Percentiles rank a stretch among this genome's conserved stretches.
Conservation (phyloP, 257 asterid genomes). For the Nicotiana attenuata region DNA sequence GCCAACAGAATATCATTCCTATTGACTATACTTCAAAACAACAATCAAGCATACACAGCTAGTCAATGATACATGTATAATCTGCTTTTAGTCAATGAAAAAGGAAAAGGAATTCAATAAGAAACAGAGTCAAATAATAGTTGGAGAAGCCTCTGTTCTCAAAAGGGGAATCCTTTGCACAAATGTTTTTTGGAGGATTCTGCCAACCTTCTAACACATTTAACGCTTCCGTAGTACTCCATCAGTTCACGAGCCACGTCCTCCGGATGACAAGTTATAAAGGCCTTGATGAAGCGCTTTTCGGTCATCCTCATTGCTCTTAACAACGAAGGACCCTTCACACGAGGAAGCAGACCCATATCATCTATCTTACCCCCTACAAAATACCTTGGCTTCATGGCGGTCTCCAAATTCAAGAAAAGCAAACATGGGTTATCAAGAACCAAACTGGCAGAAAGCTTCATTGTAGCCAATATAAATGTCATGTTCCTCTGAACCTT, state of each 20-base stretch:
- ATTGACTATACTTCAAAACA: background rate
- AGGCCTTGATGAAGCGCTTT: constrained; percentile 49
- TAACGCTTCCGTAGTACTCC: constrained; percentile 36
- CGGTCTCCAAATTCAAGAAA: constrained; percentile 48
- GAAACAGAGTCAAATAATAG: background rate
- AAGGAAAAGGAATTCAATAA: background rate
- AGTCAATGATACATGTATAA: background rate
- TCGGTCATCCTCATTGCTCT: constrained; percentile 76
- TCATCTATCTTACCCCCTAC: constrained; percentile 62
- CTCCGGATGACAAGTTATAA: constrained; percentile 49
- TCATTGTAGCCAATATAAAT: constrained; percentile 55
- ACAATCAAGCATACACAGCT: constrained; percentile 7
- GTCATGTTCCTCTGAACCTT: constrained; percentile 85
- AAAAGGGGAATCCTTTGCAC: constrained; percentile 60
- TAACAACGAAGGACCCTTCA: constrained; percentile 51
- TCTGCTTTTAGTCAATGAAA: background rate
- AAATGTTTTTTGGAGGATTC: constrained; percentile 56
- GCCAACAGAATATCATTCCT: background rate
- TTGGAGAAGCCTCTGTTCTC: constrained; percentile 17
- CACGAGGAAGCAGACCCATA: constrained; percentile 58
- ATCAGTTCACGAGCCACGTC: constrained; percentile 47
- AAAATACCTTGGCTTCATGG: constrained; percentile 56
- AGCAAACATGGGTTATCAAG: constrained; percentile 45
- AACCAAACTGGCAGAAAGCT: constrained; percentile 43
- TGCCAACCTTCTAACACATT: constrained; percentile 59